Base-by-base conservation (phyloP, 1,139 yeast species). In the Candida tropicalis region DNA sequence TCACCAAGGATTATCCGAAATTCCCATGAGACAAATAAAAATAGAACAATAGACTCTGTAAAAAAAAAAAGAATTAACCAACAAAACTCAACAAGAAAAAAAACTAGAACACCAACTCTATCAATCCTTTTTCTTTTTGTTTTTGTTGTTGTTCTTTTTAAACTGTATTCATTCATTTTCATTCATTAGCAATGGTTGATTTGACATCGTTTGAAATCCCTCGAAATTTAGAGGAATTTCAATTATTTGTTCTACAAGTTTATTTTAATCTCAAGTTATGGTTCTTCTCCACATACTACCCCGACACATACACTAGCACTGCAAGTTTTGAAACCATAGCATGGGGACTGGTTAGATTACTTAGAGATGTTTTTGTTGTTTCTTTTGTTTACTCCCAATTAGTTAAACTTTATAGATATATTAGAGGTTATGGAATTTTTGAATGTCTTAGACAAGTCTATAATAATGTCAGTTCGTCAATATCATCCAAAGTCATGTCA, bases 371-470 rank as follows among this genome's bases (percentile, higher is more conserved):
- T 1, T 32, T 64, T 0, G 54, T 70, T 35, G 28, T 52, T 1
- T 53, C 53, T 38, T 34, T 65, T 22, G 37, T 64, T 2, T 45
- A 51, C 29, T 18, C 41, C 15, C 51, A 55, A 42, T 6, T 57
- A 2, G 12, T 39, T 1, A 36, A 44, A 23, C 20, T 50, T 0
- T 43, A 46, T 16, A 38, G 51, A 3, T 41, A 42, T 37, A 36
- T 70, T 10, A 42, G 56, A 35, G 79, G 79, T 1, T 68, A 75
- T 52, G 84, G 84, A 2, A 6, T 68, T 0, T 16, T 65, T 7
- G 62, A 62, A 8, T 54, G 68, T 1, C 11, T 59, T n/a, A 40
- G 45, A 12, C 50, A 48, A 16, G 18, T 60, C 12, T 42, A 40
- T 33, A 35, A 43, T 2, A 28, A 25, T 1, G 24, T 45, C 2